Evolutionary conservation across 208 protist species (phyloP), one percentile per base, ranked within the genome.

Genomic region (Acanthamoeba healyi): DNA sequence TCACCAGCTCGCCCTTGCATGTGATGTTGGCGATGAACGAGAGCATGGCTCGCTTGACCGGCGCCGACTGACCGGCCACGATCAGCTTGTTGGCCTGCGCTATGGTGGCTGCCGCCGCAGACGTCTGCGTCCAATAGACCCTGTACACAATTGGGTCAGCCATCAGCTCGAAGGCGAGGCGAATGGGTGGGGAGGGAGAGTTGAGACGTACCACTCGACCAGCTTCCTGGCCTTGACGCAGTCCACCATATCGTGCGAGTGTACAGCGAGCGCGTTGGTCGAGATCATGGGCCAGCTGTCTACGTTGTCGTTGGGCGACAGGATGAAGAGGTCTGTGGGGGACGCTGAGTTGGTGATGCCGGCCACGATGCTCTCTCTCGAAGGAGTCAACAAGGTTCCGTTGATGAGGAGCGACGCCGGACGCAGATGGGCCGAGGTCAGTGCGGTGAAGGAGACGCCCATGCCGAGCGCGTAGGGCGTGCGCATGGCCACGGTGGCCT

Each of bases 101-200:
- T 7, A 86, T 86, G 40, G 6, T 38, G 38, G 19, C 77, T 9
- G 77, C 77, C 46, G 19, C 10, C 2, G 34, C 26, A 34, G 12
- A 9, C 19, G 77, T 86, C 65, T 74, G 65, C n/a, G 65, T 74
- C 65, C 65, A 74, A 29, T 74, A 74, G 65, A 74, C 38, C 65
- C 65, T 29, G 61, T 70, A 7, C 7, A 70, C 61, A 7, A 36
- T n/a, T n/a, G n/a, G n/a, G n/a, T n/a, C n/a, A n/a, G 54, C 12
- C 22, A 22, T 22, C 54, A 26, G 12, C 54, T 61, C 12, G 12
- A 22, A 61, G 54, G 22, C 54, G 12, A 12, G 54, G 54, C 54
- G 54, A 12, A 61, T 12, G 54, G 22, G 15, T 26, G 54, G 54
- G 22, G 22, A 22, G 15, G 54, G 54, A 61, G 22, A 22, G 15